A percentile compares a stretch with the other conserved stretches of the same genome.
Evolutionary conservation across 2,329 filamentous ascomycete species (phyloP).

Genomic region (Exutisphaerella laricina): DNA sequence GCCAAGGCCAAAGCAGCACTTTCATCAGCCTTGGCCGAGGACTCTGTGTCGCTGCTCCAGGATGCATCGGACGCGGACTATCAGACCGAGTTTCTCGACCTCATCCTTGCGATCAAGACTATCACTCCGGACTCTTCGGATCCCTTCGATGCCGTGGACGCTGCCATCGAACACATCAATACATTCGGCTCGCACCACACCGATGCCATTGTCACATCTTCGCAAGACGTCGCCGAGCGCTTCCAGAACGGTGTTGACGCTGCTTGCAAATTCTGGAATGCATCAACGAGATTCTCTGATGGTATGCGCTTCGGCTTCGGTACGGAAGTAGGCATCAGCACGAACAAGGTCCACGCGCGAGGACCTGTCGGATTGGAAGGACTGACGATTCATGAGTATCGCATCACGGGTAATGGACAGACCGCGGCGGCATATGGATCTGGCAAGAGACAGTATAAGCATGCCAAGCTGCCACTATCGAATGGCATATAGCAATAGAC

Average conservation of each 20-base stretch:
- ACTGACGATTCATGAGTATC: conserved; percentile 95
- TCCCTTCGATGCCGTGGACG: conserved; percentile 44
- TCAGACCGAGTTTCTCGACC: conserved; percentile 81
- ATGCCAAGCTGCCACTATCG: conserved; percentile 44
- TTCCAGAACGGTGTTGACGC: conserved; percentile 87
- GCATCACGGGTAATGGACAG: conserved; percentile 78
- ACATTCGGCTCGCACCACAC: conserved; percentile 89
- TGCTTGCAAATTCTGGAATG: conserved; percentile 94
- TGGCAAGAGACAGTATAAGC: conserved; percentile 49
- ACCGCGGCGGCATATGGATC: conserved; percentile 68
- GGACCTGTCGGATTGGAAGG: conserved; percentile 93
- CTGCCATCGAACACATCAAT: conserved; percentile 86
- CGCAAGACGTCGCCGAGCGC: conserved; percentile 60
- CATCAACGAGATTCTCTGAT: conserved; percentile 88
- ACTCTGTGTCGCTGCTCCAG: conserved; percentile 47
- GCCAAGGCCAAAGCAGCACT: conserved; percentile 60
- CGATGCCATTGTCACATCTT: conserved; percentile 76
- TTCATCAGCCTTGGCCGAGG: conserved; percentile 39
- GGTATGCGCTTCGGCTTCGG: conserved; percentile 97
- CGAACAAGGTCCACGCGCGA: conserved; percentile 94
- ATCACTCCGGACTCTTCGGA: conserved; percentile 42
- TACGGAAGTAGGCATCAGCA: conserved; percentile 96
- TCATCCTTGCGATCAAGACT: conserved; percentile 77
- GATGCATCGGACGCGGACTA: conserved; percentile 67
- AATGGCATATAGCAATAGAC: background rate